Evolutionary conservation across 345 rosid genomes (phyloP), one percentile per base, ranked within the genome.

Genomic region (Dimocarpus longan): DNA sequence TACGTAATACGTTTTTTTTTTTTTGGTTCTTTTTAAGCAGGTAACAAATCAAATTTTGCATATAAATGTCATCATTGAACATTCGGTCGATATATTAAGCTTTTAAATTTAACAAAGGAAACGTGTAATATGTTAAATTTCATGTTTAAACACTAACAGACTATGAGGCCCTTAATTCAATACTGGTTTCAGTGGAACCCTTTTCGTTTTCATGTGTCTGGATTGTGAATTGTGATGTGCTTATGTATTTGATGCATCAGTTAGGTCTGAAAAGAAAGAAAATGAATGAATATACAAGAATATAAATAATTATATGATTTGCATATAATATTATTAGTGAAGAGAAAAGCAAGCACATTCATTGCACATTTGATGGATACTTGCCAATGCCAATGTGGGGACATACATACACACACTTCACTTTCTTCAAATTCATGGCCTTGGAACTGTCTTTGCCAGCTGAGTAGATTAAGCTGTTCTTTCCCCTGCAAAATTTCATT

Each of bases 301-400:
- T 19, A 59, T n/a, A 21, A 6, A 19, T 19, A 59, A 59, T 7
- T 13, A 24, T 5, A 43, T 43, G 40, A 1, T 18, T n/a, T 21
- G 21, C 56, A 43, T 40, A 48, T 68, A n/a, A 12, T 42, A 63
- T 22, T 63, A 69, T 48, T 24, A 21, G 37, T 50, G 43, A 48
- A 64, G n/a, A 66, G 10, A 54, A 81, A 72, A 76, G 57, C 76
- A 52, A 54, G 62, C 76, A 52, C 19, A 66, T 74, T 80, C 85
- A 74, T 48, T 73, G 81, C 74, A 70, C 10, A 57, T 74, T 37
- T 60, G 80, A 65, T 69, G 39, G 65, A 4, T 60, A 48, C 69
- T 60, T 5, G 44, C 60, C 67, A 28, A 37, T 48, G 78, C 60
- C 67, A 16, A 37, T 26, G 78, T 70, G 78, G 78, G 80, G 76